Evolutionary conservation across 768 basidiomycete species (phyloP).

Genomic region (Rhodocollybia butyracea): DNA sequence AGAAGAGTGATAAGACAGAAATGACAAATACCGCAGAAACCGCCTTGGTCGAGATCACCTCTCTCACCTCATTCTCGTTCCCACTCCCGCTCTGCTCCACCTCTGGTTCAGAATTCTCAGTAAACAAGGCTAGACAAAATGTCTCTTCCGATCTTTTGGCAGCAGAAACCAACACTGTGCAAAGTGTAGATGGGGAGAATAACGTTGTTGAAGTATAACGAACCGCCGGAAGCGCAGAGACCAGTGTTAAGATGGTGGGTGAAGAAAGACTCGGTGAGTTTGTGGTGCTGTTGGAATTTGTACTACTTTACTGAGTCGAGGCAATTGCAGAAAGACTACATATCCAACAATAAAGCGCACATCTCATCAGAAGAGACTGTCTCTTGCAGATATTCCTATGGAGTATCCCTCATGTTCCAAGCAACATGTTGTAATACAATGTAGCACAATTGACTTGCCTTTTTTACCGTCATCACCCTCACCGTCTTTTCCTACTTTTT

Average conservation of each 20-base stretch:
- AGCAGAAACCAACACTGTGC: no score
- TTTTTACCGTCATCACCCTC: no score
- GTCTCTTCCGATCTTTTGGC: conserved; percentile 81
- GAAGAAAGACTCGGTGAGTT: conserved; percentile 78
- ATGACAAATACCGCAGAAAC: conserved; percentile 28
- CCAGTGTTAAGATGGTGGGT: conserved; percentile 88
- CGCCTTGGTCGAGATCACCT: conserved; percentile 62
- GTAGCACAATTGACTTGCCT: no score
- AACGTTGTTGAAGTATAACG: conserved; percentile 99
- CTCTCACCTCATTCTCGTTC: no score
- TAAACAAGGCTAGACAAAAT: conserved; percentile 80
- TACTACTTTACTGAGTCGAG: no score
- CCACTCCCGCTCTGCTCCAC: conserved; percentile 24
- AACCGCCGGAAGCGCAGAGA: conserved; percentile 96
- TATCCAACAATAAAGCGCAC: conserved; percentile 91
- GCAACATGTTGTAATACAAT: conserved; percentile 96
- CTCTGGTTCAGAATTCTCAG: conserved; percentile 40
- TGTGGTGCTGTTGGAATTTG: not conserved
- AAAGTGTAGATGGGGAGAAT: no score
- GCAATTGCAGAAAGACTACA: conserved; percentile 72
- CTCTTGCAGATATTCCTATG: conserved; percentile 78
- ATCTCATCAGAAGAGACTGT: conserved; percentile 87
- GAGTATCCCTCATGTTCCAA: conserved; percentile 98
- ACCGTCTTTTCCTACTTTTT: no score
- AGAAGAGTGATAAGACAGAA: conserved; percentile 40